Conservation (phyloP, 148 eudicot genomes). For the Rhododendron henanense region DNA sequence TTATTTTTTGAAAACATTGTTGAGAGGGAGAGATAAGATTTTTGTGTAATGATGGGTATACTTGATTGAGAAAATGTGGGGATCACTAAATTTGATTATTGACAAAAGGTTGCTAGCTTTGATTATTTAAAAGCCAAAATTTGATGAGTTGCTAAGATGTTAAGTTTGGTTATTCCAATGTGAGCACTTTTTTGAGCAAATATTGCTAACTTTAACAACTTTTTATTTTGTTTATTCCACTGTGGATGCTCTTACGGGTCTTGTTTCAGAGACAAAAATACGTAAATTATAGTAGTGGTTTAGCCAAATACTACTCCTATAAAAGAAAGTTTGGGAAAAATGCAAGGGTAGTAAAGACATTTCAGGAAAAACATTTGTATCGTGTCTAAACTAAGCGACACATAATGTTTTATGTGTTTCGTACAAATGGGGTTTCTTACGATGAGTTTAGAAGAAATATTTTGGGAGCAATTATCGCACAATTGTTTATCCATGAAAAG, state of each 20-base stretch:
- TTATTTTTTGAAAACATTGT: too few relatives aligned
- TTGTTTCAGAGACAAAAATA: neutral
- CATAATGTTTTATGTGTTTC: neutral
- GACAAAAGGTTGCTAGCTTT: too few relatives aligned
- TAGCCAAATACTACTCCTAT: neutral
- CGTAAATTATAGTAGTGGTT: neutral
- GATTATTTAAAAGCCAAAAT: too few relatives aligned
- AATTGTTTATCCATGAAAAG: neutral
- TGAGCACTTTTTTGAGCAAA: too few relatives aligned
- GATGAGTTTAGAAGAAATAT: neutral
- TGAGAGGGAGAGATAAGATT: too few relatives aligned
- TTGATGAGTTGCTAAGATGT: too few relatives aligned
- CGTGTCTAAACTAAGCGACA: neutral
- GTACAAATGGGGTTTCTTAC: neutral
- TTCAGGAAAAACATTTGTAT: neutral
- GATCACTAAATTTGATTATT: too few relatives aligned
- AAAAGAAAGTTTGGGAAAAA: neutral
- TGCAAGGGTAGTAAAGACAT: neutral
- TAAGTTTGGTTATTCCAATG: too few relatives aligned
- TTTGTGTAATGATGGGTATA: too few relatives aligned
- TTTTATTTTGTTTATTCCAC: too few relatives aligned
- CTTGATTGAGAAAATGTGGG: too few relatives aligned
- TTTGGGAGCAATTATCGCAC: neutral
- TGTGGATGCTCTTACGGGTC: neutral
- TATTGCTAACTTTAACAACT: too few relatives aligned